Base-by-base conservation (phyloP, 2,329 filamentous ascomycete species). In the Fusarium sp. region DNA sequence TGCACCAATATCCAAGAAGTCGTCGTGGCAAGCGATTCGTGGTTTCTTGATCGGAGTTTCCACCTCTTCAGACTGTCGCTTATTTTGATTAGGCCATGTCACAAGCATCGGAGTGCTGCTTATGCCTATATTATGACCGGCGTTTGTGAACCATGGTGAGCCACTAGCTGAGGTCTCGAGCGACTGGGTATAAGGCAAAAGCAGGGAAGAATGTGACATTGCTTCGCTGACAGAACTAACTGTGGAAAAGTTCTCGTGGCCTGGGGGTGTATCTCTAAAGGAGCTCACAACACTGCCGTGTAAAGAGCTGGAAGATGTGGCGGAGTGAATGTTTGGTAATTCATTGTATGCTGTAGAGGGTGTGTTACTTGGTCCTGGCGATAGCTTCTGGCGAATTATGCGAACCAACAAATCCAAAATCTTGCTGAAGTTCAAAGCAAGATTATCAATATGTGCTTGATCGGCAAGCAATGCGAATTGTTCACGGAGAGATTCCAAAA, bases 321-420 rank as follows among this genome's bases (percentile, higher is more conserved):
- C 65, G 27, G 72, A 75, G 55, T 66, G 69, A 16, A 70, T 62
- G 48, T 71, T 74, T 5, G 74, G 70, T 5, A 74, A 34, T 32
- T 76, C 72, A 22, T 76, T 74, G 27, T 69, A 75, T n/a, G 67
- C 62, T 32, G 73, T 67, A 4, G 67, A 69, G 3, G 74, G 70
- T 25, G 74, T 75, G 12, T 7, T 52, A 10, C 14, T 32, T 37
- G 37, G 49, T 22, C 65, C 63, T 18, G 67, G 65, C 13, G 27
- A 71, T 18, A 53, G 54, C 20, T 48, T 75, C 16, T 72, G 74
- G n/a, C 67, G 72, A 13, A 72, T 47, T 11, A 75, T 40, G 14
- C 60, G 70, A 24, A 71, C 30, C 7, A 76, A 55, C 1, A 61
- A 56, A 22, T 65, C 61, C 8, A 76, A 41, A 1, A 64, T 65